A percentile compares a stretch with the other conserved stretches of the same genome.
Evolutionary conservation across 768 basidiomycete species (phyloP).

Genomic region (Amanita pseudoporphyria): DNA sequence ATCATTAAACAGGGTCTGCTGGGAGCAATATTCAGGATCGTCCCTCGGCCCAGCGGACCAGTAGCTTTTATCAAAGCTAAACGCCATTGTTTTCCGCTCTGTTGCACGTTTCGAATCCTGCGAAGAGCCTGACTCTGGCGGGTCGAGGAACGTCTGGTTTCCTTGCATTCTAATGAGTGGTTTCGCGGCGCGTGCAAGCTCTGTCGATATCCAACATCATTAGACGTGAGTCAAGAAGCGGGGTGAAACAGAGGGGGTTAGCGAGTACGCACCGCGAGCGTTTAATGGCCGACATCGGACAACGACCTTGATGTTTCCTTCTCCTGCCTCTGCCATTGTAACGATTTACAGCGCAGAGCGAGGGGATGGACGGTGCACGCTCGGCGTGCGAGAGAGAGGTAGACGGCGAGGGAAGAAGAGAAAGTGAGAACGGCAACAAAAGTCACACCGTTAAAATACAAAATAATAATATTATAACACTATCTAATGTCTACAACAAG

Average conservation of each 20-base stretch:
- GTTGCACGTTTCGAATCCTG: constrained; percentile 74
- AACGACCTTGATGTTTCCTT: constrained; percentile 88
- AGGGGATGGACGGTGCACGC: background rate
- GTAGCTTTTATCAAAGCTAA: constrained; percentile 96
- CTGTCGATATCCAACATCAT: constrained; percentile 27
- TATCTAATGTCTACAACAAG: constrained; percentile 39
- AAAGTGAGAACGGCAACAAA: background rate
- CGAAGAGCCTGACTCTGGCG: constrained; percentile 66
- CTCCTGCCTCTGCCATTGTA: constrained; percentile 64
- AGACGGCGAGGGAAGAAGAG: background rate
- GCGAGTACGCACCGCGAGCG: constrained; percentile 59
- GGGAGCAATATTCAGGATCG: constrained; percentile 86
- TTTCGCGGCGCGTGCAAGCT: constrained; percentile 90
- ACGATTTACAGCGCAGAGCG: background rate
- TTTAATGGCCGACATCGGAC: constrained; percentile 97
- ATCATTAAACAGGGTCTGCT: constrained; percentile 92
- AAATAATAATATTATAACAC: background rate
- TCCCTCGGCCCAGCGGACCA: constrained; percentile 91
- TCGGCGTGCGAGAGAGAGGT: background rate
- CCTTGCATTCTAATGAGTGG: constrained; percentile 92
- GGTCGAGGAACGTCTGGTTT: constrained; percentile 87
- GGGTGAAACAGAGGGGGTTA: constrained; percentile 4
- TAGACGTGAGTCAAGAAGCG: constrained; percentile 1
- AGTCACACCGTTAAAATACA: constrained; percentile 2
- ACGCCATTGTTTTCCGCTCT: constrained; percentile 83